These are phyloP conservation scores for Lycium ferocissimum DNA, from an alignment of 257 asterid genomes.

Conservation along the genomic window DNA sequence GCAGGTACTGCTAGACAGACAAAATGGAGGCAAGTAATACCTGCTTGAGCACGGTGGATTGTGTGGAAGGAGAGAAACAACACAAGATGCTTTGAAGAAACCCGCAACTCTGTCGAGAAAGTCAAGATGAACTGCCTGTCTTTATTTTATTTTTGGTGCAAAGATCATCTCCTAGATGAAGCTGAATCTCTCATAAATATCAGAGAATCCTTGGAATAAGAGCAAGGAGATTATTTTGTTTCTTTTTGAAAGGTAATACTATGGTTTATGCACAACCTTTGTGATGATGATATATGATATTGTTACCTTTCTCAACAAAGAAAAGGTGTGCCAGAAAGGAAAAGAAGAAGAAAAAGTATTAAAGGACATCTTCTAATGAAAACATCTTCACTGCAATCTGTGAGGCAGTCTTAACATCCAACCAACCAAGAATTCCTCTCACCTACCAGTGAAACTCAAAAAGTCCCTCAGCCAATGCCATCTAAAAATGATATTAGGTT, in stretches of 20 bases:
- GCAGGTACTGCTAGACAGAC: background rate
- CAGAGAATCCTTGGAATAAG: background rate
- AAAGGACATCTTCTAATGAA: background rate
- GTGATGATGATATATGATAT: background rate
- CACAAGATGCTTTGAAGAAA: background rate
- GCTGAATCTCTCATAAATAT: background rate
- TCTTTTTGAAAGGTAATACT: background rate
- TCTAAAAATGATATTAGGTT: background rate
- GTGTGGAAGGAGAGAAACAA: slow-evolving; percentile 6
- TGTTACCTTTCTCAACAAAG: background rate
- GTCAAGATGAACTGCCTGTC: background rate
- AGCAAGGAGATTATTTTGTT: slow-evolving; percentile 10
- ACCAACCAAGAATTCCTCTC: background rate
- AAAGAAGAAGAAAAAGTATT: background rate
- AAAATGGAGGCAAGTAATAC: background rate
- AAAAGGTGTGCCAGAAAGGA: background rate
- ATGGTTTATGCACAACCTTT: background rate
- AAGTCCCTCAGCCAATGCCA: background rate
- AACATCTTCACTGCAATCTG: background rate
- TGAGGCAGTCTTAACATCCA: background rate
- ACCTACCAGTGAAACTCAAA: too few relatives aligned
- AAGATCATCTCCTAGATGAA: background rate
- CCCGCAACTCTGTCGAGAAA: background rate
- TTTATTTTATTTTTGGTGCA: background rate
- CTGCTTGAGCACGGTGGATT: background rate